Base-by-base conservation (phyloP, 2,329 filamentous ascomycete species). In the Ampelomyces quisqualis region DNA sequence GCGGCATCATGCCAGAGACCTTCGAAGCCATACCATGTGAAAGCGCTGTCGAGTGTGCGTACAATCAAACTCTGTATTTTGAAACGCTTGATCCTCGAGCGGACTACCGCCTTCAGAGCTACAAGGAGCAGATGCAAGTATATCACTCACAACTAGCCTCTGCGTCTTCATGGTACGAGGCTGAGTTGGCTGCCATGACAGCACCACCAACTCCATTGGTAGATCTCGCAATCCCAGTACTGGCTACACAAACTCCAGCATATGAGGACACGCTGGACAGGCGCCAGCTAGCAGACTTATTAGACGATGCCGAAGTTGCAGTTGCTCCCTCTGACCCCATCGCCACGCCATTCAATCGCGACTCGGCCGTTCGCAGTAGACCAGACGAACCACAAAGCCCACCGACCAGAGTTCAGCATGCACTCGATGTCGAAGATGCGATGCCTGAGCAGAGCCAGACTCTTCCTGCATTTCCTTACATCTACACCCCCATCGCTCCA, bases 1-100 rank as follows among this genome's bases (percentile, higher is more conserved):
- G 74, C 0, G 80, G 78, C 10, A 79, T 81, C 45, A 83, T 80
- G 73, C 82, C 82, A 0, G 83, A 86, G 55, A 72, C 74, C 1
- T 76, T 79, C 51, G 72, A 72, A 40, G 70, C 77, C 26, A 64
- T 77, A 1, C 60, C 70, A 0, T 82, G 64, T 58, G 70, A 60
- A 58, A 72, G 59, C 53, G 64, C 29, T 39, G 68, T 65, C 36
- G 49, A 62, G 33, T 68, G 69, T 34, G 70, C 67, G 14, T 73
- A 73, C 72, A 65, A 76, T 55, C 63, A 77, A 47, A 69, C 73
- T n/a, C 47, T 59, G 10, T 76, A 73, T 60, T 56, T 65, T 39
- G 62, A 68, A 10, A 60, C 49, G 4, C 57, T 76, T 7, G 67
- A 71, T 34, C 65, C 70, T 2, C 47, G 55, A 15, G 55, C 60